Percentiles rank a stretch among this genome's conserved stretches.
These are phyloP conservation scores for Brassica nigra DNA, from an alignment of 345 rosid genomes.

Conservation along the genomic window DNA sequence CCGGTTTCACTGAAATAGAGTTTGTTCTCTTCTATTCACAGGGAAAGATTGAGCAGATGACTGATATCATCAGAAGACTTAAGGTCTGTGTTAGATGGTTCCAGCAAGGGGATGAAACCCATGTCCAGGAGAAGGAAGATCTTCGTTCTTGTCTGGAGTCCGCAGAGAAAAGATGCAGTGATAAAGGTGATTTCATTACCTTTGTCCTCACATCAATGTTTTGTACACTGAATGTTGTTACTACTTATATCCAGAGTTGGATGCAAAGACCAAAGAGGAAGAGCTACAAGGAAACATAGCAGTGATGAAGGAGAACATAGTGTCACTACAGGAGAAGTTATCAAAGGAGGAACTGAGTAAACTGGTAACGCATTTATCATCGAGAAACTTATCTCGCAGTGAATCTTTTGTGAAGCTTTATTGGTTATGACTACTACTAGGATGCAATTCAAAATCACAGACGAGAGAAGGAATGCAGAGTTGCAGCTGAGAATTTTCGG, in stretches of 20 bases:
- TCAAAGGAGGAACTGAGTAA: background rate
- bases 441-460: background rate
- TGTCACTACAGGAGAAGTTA: background rate
- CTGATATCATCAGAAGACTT: background rate
- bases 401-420: background rate
- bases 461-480: constrained; percentile 50
- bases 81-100: background rate
- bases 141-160: background rate
- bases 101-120: background rate
- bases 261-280: background rate
- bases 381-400: background rate
- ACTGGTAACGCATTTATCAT: background rate
- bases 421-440: background rate
- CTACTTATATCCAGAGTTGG: background rate
- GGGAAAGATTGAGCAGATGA: constrained; percentile 1
- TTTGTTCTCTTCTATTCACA: background rate
- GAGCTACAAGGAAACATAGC: background rate
- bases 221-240: background rate
- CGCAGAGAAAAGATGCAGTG: background rate
- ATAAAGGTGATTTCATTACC: background rate
- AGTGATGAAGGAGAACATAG: background rate
- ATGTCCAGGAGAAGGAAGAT: background rate
- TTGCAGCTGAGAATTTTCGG: constrained; percentile 58
- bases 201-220: background rate
- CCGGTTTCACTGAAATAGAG: background rate